Evolutionary conservation across 768 basidiomycete species (phyloP).

Genomic region (Leccinum broughii): DNA sequence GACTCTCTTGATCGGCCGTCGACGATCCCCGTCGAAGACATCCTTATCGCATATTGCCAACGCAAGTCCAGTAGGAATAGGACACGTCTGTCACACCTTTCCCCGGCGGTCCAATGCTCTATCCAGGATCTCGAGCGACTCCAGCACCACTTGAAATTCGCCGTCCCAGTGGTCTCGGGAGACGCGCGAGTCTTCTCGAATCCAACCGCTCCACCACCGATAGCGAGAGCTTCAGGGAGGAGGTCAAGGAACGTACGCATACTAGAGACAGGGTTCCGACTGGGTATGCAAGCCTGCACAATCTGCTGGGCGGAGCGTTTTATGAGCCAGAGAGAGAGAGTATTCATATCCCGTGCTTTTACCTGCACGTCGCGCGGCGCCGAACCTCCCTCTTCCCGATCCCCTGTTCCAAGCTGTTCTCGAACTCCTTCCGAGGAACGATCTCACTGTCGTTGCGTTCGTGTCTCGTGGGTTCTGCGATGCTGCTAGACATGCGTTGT

Average conservation of each 20-base stretch:
- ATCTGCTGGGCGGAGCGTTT: slow-evolving; percentile 17
- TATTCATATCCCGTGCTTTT: background rate
- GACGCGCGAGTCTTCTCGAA: slow-evolving; percentile 30
- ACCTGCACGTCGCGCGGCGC: background rate
- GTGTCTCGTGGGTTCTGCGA: slow-evolving; percentile 25
- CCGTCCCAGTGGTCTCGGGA: slow-evolving; percentile 32
- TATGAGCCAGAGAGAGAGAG: slow-evolving; percentile 1
- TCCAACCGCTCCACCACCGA: slow-evolving; percentile 15
- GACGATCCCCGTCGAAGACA: slow-evolving; percentile 21
- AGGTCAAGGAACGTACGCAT: background rate
- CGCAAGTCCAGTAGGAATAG: slow-evolving; percentile 15
- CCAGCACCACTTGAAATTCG: slow-evolving; percentile 30
- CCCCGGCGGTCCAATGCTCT: slow-evolving; percentile 10
- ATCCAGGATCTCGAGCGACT: slow-evolving; percentile 26
- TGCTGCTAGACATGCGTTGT: slow-evolving; percentile 23
- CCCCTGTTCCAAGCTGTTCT: slow-evolving; percentile 23
- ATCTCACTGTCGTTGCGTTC: slow-evolving; percentile 24
- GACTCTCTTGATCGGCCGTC: slow-evolving; percentile 26
- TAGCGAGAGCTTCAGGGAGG: slow-evolving; percentile 8
- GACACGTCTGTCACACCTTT: slow-evolving; percentile 13
- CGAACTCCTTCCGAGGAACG: slow-evolving; percentile 18
- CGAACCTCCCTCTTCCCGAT: slow-evolving; percentile 16
- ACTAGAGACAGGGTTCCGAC: background rate
- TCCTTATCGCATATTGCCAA: slow-evolving; percentile 6
- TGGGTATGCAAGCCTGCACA: slow-evolving; percentile 21